Evolutionary conservation across 768 basidiomycete genomes (phyloP).

Genomic region (Pisolithus microcarpus): DNA sequence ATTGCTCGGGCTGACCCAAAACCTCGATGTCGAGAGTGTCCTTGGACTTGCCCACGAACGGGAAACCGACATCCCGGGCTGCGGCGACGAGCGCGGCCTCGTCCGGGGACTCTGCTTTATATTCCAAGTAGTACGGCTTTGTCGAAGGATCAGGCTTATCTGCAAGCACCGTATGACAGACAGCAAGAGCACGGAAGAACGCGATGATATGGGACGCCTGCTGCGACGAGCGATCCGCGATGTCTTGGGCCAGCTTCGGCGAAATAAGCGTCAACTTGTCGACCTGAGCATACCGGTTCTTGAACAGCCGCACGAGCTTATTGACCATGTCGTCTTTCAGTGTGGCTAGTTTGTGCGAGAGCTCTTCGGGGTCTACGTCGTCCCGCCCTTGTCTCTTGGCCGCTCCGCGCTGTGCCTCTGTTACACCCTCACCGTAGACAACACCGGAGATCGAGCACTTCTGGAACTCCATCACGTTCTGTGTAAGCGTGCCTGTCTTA

Average conservation of each 20-base stretch:
- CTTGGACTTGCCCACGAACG: slow-evolving; percentile 72
- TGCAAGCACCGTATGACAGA: slow-evolving; percentile 88
- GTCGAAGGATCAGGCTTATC: slow-evolving; percentile 60
- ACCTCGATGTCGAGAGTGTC: slow-evolving; percentile 83
- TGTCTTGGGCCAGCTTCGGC: slow-evolving; percentile 73
- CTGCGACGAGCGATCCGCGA: slow-evolving; percentile 50
- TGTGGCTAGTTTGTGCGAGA: slow-evolving; percentile 52
- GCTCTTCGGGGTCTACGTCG: slow-evolving; percentile 60
- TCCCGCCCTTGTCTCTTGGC: slow-evolving; percentile 78
- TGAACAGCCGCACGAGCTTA: slow-evolving; percentile 70
- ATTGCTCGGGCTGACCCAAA: slow-evolving; percentile 80
- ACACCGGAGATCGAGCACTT: slow-evolving; percentile 85
- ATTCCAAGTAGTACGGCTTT: slow-evolving; percentile 61
- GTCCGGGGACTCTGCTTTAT: slow-evolving; percentile 96
- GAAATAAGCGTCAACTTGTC: slow-evolving; percentile 85
- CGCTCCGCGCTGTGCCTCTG: slow-evolving; percentile 91
- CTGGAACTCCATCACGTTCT: slow-evolving; percentile 98
- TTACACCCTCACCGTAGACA: slow-evolving; percentile 87
- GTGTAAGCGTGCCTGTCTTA: slow-evolving; percentile 95
- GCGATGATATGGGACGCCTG: slow-evolving; percentile 65
- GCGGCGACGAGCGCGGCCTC: slow-evolving; percentile 91
- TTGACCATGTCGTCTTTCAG: slow-evolving; percentile 74
- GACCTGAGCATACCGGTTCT: slow-evolving; percentile 77
- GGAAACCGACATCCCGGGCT: slow-evolving; percentile 89
- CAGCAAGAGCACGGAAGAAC: slow-evolving; percentile 91